Base-by-base conservation (phyloP, 495 filamentous ascomycete species). In the Jackrogersella minutella region DNA sequence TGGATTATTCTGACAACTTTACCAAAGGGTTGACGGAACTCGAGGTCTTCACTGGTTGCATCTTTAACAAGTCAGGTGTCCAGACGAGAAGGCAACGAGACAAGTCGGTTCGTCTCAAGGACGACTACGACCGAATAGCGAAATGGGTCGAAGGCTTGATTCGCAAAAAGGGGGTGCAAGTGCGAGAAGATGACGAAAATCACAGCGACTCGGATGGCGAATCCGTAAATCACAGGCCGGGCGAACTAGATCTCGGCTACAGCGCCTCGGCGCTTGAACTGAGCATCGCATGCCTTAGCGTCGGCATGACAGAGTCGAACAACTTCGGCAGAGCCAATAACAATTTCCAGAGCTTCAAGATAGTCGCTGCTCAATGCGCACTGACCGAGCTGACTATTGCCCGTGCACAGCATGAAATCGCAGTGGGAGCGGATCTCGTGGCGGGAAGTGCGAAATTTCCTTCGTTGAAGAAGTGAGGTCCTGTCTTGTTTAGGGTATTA, bases 21-120 rank as follows among this genome's bases (percentile, higher is more conserved):
- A 73, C 70, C 36, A 79, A 84, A 22, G 80, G 79, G 0, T 78
- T 96, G 9, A 85, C 75, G 2, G 92, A 96, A 71, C 73, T 89
- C 9, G 92, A 96, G 76, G 90, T 91, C 19, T 91, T 93, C 72
- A 82, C 85, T 28, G 91, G 92, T 24, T 84, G 80, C 37, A 89
- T 96, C 50, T 76, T 93, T 17, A 91, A 88, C 57, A 87, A 83
- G 44, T 79, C 75, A 0, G 86, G 87, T 22, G 74, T 75, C 3
- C 86, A 87, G 62, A 86, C 79, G 13, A 81, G 77, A 50, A 80
- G 85, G 1, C 87, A 92, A 59, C 86, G 87, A 40, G 91, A 94
- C 44, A 74, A 73, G 2, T 88, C 86, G 2, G 75, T 73, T 0
- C 81, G 76, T 11, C 81, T 93, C 79, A 86, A 83, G 52, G 88